A percentile compares a stretch with the other conserved stretches of the same genome.
These are phyloP conservation scores for Trichophyton verrucosum DNA, from an alignment of 2,329 filamentous ascomycete genomes.

Conservation along the genomic window DNA sequence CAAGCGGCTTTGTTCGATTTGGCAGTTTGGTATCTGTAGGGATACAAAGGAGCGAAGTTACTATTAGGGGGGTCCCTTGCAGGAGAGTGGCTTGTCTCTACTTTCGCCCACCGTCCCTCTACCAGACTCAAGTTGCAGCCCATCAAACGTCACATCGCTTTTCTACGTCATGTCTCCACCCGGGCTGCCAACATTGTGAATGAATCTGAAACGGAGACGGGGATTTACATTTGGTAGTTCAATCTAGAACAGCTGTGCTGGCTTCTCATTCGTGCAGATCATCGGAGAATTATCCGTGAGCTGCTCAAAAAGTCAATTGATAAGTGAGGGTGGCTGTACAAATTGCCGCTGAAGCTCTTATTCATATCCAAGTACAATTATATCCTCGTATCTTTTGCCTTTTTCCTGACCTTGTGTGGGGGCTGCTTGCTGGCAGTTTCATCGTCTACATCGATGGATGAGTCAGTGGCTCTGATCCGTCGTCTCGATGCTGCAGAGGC, in stretches of 20 bases:
- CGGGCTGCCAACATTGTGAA: neutral
- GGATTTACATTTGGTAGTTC: neutral
- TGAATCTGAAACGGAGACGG: neutral
- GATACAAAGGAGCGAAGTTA: neutral
- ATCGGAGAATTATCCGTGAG: neutral
- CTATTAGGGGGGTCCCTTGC: neutral
- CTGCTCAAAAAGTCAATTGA: neutral
- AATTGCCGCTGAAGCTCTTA: neutral
- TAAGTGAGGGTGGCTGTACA: neutral
- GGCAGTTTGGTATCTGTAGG: neutral
- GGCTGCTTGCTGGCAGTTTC: neutral
- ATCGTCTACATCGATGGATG: neutral
- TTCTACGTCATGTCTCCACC: slow-evolving; percentile 3
- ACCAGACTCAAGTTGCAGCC: neutral
- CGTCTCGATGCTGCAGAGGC: neutral
- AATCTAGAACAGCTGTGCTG: neutral
- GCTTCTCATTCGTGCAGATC: neutral
- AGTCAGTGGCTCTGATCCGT: neutral
- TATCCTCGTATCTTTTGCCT: neutral
- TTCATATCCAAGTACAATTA: neutral
- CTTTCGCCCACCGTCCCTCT: neutral
- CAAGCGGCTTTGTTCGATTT: neutral
- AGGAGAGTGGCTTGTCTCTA: neutral
- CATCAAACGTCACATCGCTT: neutral
- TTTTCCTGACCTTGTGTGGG: neutral